phyloP scores from a whole-genome alignment of 768 basidiomycete species.

The Artomyces pyxidatus region DNA sequence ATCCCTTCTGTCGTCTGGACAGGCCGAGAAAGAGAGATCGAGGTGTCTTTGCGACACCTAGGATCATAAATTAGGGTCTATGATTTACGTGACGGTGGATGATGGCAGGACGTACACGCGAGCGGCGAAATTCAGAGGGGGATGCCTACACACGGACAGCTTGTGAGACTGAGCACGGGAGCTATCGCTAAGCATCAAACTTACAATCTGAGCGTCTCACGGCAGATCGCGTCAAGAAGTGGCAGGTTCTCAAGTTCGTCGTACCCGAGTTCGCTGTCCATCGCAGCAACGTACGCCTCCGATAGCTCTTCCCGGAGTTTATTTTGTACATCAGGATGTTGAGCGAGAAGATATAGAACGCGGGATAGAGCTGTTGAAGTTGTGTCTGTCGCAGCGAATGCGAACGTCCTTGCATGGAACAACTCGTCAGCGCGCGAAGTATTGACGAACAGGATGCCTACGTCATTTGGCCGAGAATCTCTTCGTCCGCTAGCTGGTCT shows the following conservation, averaged over 20 bases:
- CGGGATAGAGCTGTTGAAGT: constrained; percentile 38
- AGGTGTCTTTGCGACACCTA: no score
- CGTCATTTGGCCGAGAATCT: constrained; percentile 22
- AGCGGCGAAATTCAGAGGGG: no score
- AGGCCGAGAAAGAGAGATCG: constrained; percentile 34
- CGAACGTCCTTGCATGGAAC: constrained; percentile 28
- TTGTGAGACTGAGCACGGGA: no score
- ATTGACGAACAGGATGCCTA: constrained; percentile 5
- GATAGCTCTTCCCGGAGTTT: constrained; percentile 30
- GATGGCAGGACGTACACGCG: no score
- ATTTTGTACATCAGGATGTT: constrained; percentile 30
- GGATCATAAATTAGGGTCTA: no score
- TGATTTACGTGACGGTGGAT: no score
- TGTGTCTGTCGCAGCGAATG: constrained; percentile 45
- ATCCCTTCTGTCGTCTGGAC: constrained; percentile 20
- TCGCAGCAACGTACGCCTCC: constrained; percentile 10
- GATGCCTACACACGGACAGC: no score
- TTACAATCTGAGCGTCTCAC: constrained; percentile 37
- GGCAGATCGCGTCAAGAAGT: constrained; percentile 37
- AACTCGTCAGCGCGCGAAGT: background rate
- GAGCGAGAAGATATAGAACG: constrained; percentile 32
- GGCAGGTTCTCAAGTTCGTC: constrained; percentile 32
- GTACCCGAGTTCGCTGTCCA: constrained; percentile 22
- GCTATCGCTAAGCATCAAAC: no score
- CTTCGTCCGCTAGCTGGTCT: constrained; percentile 19